Base-by-base conservation (phyloP, 257 asterid genomes). In the Lavandula angustifolia region DNA sequence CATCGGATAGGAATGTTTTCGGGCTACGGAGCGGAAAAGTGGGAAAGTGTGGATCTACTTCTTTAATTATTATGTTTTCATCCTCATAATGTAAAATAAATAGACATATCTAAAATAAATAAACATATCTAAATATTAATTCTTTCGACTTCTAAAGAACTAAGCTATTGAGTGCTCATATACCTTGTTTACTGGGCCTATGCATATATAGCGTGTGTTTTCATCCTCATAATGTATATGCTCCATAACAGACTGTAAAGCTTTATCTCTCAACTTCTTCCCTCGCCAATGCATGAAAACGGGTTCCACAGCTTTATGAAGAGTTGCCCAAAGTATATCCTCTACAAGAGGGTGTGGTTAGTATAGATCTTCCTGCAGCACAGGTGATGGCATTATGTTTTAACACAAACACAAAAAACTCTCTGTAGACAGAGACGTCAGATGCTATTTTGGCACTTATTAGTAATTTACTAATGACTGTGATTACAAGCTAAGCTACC, bases 101-200 rank as follows among this genome's bases (percentile, higher is more conserved):
- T n/a, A n/a, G n/a, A n/a, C n/a, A n/a, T n/a, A n/a, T n/a, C n/a
- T n/a, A n/a, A n/a, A 22, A 22, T 22, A 22, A 22, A 22, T 22
- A 22, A 2, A 22, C 1, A 22, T 2, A 22, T 22, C 27, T 22
- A 22, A 22, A 22, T 22, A 22, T 22, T 22, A 35, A 58, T 18
- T 49, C 43, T 13, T 44, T 41, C 47, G 62, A 35, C 43, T 42
- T 50, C 34, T 16, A 1, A 9, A n/a, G n/a, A 67, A 46, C 33
- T 56, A 50, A 18, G 11, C 61, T 54, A 43, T 54, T n/a, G 66
- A 22, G 38, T 29, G 29, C 51, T 70, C 57, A 58, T 68, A 44
- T 66, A 92, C 98, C 98, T 92, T 92, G 87, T 89, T 92, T 65
- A 92, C 97, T 46, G 97, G 96, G 50, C 96, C 97, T 62, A 92